Evolutionary conservation across 768 basidiomycete species (phyloP).

Genomic region (Mrakia hoshinonis): DNA sequence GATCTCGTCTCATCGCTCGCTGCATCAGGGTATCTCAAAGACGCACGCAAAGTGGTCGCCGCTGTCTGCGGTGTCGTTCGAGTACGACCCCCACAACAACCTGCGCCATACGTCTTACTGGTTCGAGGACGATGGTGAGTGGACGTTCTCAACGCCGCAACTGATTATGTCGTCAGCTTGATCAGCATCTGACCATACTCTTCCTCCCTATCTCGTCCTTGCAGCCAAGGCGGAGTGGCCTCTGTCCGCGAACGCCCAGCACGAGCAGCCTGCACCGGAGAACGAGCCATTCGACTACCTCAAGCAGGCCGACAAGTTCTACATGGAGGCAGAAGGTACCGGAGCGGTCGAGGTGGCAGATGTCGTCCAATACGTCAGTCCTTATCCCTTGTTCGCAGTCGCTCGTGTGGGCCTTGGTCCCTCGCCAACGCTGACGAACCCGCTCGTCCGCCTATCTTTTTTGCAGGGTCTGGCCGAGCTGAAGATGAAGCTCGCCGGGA

Average conservation of each 20-base stretch:
- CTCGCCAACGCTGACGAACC: too few relatives aligned
- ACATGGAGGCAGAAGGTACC: constrained; percentile 68
- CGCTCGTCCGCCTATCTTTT: neutral
- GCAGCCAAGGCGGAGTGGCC: constrained; percentile 77
- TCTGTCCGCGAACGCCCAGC: constrained; percentile 70
- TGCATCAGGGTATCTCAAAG: constrained; percentile 78
- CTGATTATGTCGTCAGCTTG: neutral
- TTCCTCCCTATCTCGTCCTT: neutral
- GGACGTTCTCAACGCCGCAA: constrained; percentile 13
- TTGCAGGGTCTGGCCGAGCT: constrained; percentile 10
- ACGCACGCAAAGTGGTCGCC: constrained; percentile 99
- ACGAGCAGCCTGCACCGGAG: constrained; percentile 63
- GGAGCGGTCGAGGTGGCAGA: constrained; percentile 26
- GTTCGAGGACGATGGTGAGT: constrained; percentile 55
- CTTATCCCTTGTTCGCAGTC: neutral
- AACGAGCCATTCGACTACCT: constrained; percentile 79
- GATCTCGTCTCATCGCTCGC: neutral
- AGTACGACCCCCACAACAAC: constrained; percentile 97
- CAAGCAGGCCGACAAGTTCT: constrained; percentile 81
- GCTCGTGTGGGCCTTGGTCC: neutral
- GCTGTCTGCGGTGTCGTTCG: constrained; percentile 85
- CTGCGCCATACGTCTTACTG: constrained; percentile 91
- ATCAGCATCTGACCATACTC: neutral
- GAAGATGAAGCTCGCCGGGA: neutral
- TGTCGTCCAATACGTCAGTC: constrained; percentile 20